phyloP scores from a whole-genome alignment of 805 yeast genomes.

The Saturnispora galanensis region DNA sequence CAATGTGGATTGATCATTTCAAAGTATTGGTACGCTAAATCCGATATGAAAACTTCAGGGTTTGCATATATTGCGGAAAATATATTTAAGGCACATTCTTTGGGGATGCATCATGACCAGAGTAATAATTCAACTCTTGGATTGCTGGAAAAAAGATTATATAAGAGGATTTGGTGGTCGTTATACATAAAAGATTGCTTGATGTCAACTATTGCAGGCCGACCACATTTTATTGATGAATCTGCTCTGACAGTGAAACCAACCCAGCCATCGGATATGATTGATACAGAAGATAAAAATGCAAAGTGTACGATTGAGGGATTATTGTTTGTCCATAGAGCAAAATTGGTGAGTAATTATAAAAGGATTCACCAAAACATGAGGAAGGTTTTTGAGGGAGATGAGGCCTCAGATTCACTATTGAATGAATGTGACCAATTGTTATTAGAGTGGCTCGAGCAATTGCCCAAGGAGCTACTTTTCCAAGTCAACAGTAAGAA shows the following conservation, averaged over 20 bases:
- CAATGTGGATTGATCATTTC: conserved; percentile 57
- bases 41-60: conserved; percentile 58
- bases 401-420: conserved; percentile 42
- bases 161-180: conserved; percentile 73
- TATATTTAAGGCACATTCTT: conserved; percentile 41
- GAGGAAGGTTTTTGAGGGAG: conserved; percentile 3
- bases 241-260: conserved; percentile 67
- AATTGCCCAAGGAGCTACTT: conserved; percentile 51
- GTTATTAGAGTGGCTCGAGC: conserved; percentile 69
- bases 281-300: conserved; percentile 37
- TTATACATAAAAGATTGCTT: conserved; percentile 58
- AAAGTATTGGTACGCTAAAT: conserved; percentile 51
- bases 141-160: conserved; percentile 29
- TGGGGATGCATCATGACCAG: conserved; percentile 57
- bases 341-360: conserved; percentile 56
- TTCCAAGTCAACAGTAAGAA: conserved; percentile 47
- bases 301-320: conserved; percentile 30
- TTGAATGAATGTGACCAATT: conserved; percentile 62
- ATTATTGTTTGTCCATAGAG: conserved; percentile 48
- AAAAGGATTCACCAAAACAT: conserved; percentile 37
- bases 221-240: conserved; percentile 60
- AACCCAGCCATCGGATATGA: conserved; percentile 54
- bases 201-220: conserved; percentile 58
- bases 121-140: conserved; percentile 10
- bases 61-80: conserved; percentile 38